A percentile compares a stretch with the other conserved stretches of the same genome.
These are phyloP conservation scores for Basidioascus undulatus DNA, from an alignment of 768 basidiomycete genomes.

Conservation along the genomic window DNA sequence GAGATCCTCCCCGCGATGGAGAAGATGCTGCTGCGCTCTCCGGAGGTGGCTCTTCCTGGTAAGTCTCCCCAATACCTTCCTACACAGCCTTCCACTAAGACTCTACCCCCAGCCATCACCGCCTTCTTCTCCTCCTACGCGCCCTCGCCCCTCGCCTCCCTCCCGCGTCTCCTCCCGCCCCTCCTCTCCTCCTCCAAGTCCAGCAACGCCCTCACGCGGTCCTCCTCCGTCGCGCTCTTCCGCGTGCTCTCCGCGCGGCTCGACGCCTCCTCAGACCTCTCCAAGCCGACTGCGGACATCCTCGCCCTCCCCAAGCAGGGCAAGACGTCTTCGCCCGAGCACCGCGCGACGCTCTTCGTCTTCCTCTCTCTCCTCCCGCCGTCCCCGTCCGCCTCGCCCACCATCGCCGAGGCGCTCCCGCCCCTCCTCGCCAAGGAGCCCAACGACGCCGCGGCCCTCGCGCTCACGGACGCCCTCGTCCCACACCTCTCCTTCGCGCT, in stretches of 20 bases:
- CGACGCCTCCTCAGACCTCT: slow-evolving; percentile 19
- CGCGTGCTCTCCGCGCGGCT: slow-evolving; percentile 9
- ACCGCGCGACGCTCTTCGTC: slow-evolving; percentile 52
- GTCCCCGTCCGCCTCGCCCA: slow-evolving; percentile 25
- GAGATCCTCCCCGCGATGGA: slow-evolving; percentile 47
- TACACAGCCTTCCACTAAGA: not conserved
- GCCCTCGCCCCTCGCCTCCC: slow-evolving; percentile 29
- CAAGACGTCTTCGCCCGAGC: slow-evolving; percentile 70
- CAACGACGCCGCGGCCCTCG: slow-evolving; percentile 36
- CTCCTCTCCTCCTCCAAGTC: slow-evolving; percentile 17
- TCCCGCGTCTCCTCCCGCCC: slow-evolving; percentile 18
- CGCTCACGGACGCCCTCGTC: slow-evolving; percentile 32
- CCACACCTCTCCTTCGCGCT: slow-evolving; percentile 37
- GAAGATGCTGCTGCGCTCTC: slow-evolving; percentile 54
- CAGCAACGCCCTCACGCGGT: slow-evolving; percentile 17
- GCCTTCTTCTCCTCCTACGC: slow-evolving; percentile 33
- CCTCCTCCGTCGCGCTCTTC: slow-evolving; percentile 15
- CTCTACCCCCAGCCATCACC: slow-evolving; percentile 24
- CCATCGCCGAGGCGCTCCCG: slow-evolving; percentile 21
- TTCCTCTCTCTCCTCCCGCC: slow-evolving; percentile 40
- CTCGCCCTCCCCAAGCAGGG: slow-evolving; percentile 50
- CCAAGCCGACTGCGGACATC: slow-evolving; percentile 35
- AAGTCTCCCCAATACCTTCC: slow-evolving; percentile 11
- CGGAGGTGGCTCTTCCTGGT: slow-evolving; percentile 51
- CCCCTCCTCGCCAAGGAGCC: slow-evolving; percentile 45